Base-by-base conservation (phyloP, 2,329 filamentous ascomycete genomes). In the Stylonectria norvegica region DNA sequence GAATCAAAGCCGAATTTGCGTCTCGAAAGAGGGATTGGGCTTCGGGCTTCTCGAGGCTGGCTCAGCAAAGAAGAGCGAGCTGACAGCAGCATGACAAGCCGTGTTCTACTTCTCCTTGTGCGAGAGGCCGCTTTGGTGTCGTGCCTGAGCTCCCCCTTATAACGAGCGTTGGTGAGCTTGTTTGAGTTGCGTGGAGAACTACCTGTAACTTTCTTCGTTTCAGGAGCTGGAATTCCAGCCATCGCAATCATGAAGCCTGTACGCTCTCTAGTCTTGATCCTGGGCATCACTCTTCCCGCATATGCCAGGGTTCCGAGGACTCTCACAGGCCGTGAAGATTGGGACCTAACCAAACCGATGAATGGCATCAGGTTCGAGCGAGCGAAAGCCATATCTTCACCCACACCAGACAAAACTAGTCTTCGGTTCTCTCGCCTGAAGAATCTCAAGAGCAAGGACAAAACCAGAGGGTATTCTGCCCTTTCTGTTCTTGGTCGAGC, bases 311-410 rank as follows among this genome's bases (percentile, higher is more conserved):
- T 18, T 2, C 35, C 41, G 6, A 11, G 15, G 9, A 25, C 11
- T 10, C 35, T 39, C 1, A n/a, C 25, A 8, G 15, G 8, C 3
- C 34, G 34, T 10, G 14, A 34, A 8, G 49, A 49, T 28, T 63
- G 59, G 58, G 64, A 67, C 23, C 42, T 68, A 11, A 58, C 59
- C 5, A 56, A 56, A 43, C 58, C 63, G 11, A 53, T 69, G 36
- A 65, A 67, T 18, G 66, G 64, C 7, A 51, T 70, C 45, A 55
- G 50, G 17, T 68, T 70, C 40, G 55, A 68, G 43, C 52, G 60
- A 22, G 55, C 56, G 42, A 61, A 59, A 30, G 61, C 59, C 3
- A 12, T 57, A 17, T 40, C 53, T 1, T 27, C 48, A 11, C 56
- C 58, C 7, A 56, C 52, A 0, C 34, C 40, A 5, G 66, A 70